Evolutionary conservation across 2,329 filamentous ascomycete genomes (phyloP).

Genomic region (Trichoderma sp.): DNA sequence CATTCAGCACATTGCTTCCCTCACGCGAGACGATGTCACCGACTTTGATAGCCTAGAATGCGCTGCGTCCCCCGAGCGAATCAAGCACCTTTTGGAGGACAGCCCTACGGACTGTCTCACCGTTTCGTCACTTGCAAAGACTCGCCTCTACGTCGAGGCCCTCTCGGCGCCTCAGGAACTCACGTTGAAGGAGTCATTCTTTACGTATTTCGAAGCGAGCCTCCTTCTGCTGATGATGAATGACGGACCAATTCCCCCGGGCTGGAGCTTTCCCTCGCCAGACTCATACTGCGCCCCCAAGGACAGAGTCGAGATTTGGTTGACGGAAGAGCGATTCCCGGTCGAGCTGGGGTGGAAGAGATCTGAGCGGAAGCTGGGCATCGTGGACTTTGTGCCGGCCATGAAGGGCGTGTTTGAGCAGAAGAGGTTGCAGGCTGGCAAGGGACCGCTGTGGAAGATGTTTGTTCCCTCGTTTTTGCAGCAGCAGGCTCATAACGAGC

Average conservation of each 20-base stretch:
- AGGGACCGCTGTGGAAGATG: constrained; percentile 6
- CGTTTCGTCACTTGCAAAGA: constrained; percentile 26
- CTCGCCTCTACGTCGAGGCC: constrained; percentile 27
- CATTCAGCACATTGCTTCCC: constrained; percentile 30
- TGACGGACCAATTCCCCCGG: constrained; percentile 26
- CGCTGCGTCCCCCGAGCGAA: constrained; percentile 5
- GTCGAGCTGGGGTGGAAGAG: constrained; percentile 30
- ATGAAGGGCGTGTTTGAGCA: constrained; percentile 19
- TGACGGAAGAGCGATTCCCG: constrained; percentile 29
- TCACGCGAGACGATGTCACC: constrained; percentile 28
- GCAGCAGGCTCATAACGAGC: not conserved
- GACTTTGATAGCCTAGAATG: constrained; percentile 3
- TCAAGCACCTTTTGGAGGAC: constrained; percentile 27
- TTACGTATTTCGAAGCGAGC: constrained; percentile 26
- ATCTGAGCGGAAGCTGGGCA: constrained; percentile 16
- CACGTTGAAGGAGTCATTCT: constrained; percentile 1
- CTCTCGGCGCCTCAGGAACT: constrained; percentile 27
- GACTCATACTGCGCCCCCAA: constrained; percentile 24
- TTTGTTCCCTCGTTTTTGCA: constrained; percentile 27
- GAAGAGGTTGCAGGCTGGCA: constrained; percentile 9
- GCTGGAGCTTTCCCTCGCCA: constrained; percentile 15
- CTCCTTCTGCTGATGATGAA: constrained; percentile 30
- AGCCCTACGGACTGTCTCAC: constrained; percentile 26
- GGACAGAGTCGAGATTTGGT: constrained; percentile 27
- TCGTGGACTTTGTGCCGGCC: constrained; percentile 11